phyloP scores from a whole-genome alignment of 352 stramenopile species.

The Elongisporangium undulatum region DNA sequence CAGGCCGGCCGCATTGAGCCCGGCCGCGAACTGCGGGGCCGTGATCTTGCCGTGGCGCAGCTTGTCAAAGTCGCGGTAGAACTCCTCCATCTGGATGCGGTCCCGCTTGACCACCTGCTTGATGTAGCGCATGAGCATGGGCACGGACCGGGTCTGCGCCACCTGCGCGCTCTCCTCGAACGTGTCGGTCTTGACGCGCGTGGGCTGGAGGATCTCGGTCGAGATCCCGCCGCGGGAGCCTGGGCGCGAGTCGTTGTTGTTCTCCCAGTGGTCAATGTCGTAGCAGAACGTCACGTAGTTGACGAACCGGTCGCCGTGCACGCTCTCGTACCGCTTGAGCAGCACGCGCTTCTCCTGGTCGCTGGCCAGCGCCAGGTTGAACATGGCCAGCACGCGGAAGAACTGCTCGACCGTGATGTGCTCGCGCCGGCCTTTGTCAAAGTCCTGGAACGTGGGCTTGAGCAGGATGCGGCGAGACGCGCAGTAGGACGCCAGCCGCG shows the following conservation, averaged over 20 bases:
- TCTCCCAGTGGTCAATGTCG: slow-evolving; percentile 61
- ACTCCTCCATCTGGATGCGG: slow-evolving; percentile 77
- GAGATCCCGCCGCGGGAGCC: slow-evolving; percentile 35
- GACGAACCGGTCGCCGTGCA: slow-evolving; percentile 67
- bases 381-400: slow-evolving; percentile 74
- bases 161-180: slow-evolving; percentile 30
- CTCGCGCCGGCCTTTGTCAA: slow-evolving; percentile 69
- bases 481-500: slow-evolving; percentile 53
- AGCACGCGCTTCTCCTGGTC: slow-evolving; percentile 48
- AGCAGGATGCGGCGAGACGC: slow-evolving; percentile 58
- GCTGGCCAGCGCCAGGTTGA: slow-evolving; percentile 54
- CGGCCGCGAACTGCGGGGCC: slow-evolving; percentile 50
- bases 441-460: slow-evolving; percentile 82
- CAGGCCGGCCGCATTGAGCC: slow-evolving; percentile 51
- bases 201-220: slow-evolving; percentile 57
- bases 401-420: slow-evolving; percentile 83
- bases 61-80: slow-evolving; percentile 83
- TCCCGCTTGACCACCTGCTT: slow-evolving; percentile 79
- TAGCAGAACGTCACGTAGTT: slow-evolving; percentile 86
- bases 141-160: slow-evolving; percentile 37
- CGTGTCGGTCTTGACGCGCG: slow-evolving; percentile 27
- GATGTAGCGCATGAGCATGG: slow-evolving; percentile 77
- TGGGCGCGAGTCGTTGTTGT: slow-evolving; percentile 32
- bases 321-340: slow-evolving; percentile 67
- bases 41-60: slow-evolving; percentile 78